Percentiles rank a stretch among this genome's conserved stretches.
These are phyloP conservation scores for Aspergillus saccharolyticus DNA, from an alignment of 495 filamentous ascomycete genomes.

Conservation along the genomic window DNA sequence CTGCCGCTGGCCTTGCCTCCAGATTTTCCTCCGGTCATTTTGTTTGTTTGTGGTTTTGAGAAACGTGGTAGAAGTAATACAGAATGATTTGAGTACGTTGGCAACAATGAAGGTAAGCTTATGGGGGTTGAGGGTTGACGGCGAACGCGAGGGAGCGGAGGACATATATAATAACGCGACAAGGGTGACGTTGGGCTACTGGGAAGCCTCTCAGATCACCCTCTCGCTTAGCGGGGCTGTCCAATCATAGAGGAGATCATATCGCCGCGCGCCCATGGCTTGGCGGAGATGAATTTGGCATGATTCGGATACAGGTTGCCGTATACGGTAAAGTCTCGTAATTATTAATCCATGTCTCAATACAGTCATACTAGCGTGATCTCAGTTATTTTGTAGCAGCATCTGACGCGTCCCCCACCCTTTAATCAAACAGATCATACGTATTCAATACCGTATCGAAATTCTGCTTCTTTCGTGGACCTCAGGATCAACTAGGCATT, in stretches of 20 bases:
- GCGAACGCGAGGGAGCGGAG: slow-evolving; percentile 30
- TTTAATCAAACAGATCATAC: slow-evolving; percentile 53
- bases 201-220: slow-evolving; percentile 43
- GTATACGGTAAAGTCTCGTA: slow-evolving; percentile 30
- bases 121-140: slow-evolving; percentile 25
- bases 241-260: slow-evolving; percentile 41
- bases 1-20: slow-evolving; percentile 95
- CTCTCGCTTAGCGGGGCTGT: slow-evolving; percentile 43
- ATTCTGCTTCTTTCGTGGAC: slow-evolving; percentile 42
- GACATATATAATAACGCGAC: slow-evolving; percentile 45
- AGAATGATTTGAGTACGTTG: slow-evolving; percentile 16
- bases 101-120: slow-evolving; percentile 18
- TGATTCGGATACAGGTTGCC: slow-evolving; percentile 20
- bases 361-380: slow-evolving; percentile 24
- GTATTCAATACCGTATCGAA: slow-evolving; percentile 41
- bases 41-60: slow-evolving; percentile 37
- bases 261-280: slow-evolving; percentile 12
- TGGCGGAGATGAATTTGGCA: slow-evolving; percentile 10
- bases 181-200: slow-evolving; percentile 40
- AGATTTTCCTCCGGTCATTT: slow-evolving; percentile 99
- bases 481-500: slow-evolving; percentile 42
- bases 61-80: not conserved
- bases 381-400: slow-evolving; percentile 11
- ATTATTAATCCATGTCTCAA: slow-evolving; percentile 15
- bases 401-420: slow-evolving; percentile 23